Base-by-base conservation (phyloP, 148 eudicot genomes). In the Suaeda aralocaspica region DNA sequence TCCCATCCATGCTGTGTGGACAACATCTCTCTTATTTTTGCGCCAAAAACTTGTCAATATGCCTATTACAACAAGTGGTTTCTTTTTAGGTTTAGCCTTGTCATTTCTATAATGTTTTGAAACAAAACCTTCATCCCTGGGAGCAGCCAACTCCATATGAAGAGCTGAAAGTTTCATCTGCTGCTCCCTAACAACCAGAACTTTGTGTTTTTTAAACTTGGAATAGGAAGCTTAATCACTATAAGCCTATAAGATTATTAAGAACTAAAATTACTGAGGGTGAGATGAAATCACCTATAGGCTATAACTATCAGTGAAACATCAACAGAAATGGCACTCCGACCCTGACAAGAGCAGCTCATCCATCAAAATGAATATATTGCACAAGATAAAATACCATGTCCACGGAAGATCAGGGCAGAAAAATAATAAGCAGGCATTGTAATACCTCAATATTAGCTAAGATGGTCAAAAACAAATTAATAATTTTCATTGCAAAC, bases 1-100 rank as follows among this genome's bases (percentile, higher is more conserved):
- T 73, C 88, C 84, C 97, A 91, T 91, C 97, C 97, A 91, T 50
- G 97, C 91, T 80, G 85, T 88, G 22, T 94, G 91, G 39, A 86
- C 59, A 12, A 87, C 94, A 69, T 88, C 97, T 84, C 97, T 84
- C 74, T 91, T 87, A 66, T 76, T 82, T 76, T 78, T 91, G 77
- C 81, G 92, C 56, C 90, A 90, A 85, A 91, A 91, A 45, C 79
- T 80, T 50, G 97, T 88, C 59, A 88, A 80, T 70, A 91, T 82
- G 63, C 97, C 97, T 26, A 91, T 76, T 45, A 91, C 87, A 29
- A 86, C 81, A 33, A 88, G 72, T 6, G 91, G 93, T 74, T 68
- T 82, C 67, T 80, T 91, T 70, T 73, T 78, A 55, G 87, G 68
- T 21, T 57, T 78, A 73, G 76, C 67, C 31, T 15, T 60, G 64